phyloP scores from a whole-genome alignment of 345 rosid species.

The Arabidopsis thaliana region DNA sequence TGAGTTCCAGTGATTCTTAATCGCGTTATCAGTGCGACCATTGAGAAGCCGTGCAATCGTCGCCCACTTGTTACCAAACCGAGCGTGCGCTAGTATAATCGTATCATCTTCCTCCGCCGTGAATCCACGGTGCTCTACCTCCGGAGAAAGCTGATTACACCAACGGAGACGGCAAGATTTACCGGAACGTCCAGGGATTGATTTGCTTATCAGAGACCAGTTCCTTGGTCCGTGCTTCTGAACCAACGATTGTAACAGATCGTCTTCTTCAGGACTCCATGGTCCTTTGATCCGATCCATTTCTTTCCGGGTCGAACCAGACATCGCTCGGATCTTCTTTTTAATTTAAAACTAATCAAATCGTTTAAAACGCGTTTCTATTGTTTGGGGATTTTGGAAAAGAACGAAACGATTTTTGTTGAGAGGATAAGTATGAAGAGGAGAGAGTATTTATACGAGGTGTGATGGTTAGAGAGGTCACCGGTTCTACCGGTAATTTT shows the following conservation, averaged over 20 bases:
- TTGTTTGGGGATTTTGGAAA: neutral
- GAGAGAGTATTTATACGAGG: slow-evolving; percentile 38
- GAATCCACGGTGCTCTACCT: slow-evolving; percentile 85
- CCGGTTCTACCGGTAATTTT: slow-evolving; percentile 43
- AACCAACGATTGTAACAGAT: slow-evolving; percentile 66
- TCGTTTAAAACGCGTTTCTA: slow-evolving; percentile 1
- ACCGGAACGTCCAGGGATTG: slow-evolving; percentile 91
- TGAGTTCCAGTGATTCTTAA: slow-evolving; percentile 97
- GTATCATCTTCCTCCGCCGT: slow-evolving; percentile 75
- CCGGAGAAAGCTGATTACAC: slow-evolving; percentile 97
- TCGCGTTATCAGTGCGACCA: slow-evolving; percentile 95
- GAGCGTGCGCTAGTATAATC: slow-evolving; percentile 77
- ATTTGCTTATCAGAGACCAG: slow-evolving; percentile 93
- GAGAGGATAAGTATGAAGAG: slow-evolving; percentile 37
- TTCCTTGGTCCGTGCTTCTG: slow-evolving; percentile 82
- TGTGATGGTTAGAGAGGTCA: slow-evolving; percentile 26
- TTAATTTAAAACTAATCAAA: neutral
- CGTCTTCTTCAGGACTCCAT: slow-evolving; percentile 96
- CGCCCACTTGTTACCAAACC: slow-evolving; percentile 96
- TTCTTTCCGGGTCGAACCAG: slow-evolving; percentile 42
- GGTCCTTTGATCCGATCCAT: slow-evolving; percentile 96
- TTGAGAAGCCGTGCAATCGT: slow-evolving; percentile 88
- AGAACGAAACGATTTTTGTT: slow-evolving; percentile 7
- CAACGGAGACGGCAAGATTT: slow-evolving; percentile 92
- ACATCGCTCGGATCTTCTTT: slow-evolving; percentile 13